Evolutionary conservation across 2,329 filamentous ascomycete species (phyloP), one percentile per base, ranked within the genome.

Genomic region (Neoscytalidium dimidiatum): DNA sequence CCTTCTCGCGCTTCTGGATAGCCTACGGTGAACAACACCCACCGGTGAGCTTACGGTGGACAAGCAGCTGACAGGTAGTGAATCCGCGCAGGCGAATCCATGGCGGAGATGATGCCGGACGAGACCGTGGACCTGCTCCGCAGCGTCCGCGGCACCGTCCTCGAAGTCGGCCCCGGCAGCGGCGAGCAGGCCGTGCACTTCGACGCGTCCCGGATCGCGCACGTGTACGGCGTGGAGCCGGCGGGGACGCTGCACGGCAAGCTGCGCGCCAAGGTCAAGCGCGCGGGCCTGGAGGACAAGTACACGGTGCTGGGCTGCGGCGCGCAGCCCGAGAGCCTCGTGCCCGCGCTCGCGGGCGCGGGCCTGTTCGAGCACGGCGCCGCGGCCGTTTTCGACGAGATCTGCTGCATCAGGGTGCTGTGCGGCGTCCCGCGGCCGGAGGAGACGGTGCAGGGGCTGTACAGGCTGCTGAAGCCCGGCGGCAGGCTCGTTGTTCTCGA

Each of bases 141-240:
- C 3, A 61, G 68, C 21, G 73, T 72, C 65, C 68, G 68, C 52
- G 77, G 77, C 33, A 64, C 74, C 1, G 68, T 79, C 46, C 75
- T 79, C n/a, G 77, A 79, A 64, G 69, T 79, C 38, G 77, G 77
- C 11, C 85, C 85, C 0, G 85, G 85, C 4, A 82, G 77, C 31
- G 85, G 85, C 33, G 78, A 81, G 14, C 80, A 85, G 63, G 76
- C 86, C 53, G 74, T 74, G 0, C 77, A 78, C 51, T 83, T 86
- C 66, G 73, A 74, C 61, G 56, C 76, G 7, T 71, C 77, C 62
- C 74, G 77, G 3, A 80, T 86, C 66, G 77, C 68, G 8, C 74
- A 76, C 14, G 80, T 86, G 48, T 87, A 86, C 67, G 85, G 84
- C 49, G 79, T 84, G 1, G 85, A 87, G 69, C 85, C 85, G 0